Percentiles rank a stretch among this genome's conserved stretches.
Conservation (phyloP, 768 basidiomycete genomes). For the Phlebiopsis gigantea region DNA sequence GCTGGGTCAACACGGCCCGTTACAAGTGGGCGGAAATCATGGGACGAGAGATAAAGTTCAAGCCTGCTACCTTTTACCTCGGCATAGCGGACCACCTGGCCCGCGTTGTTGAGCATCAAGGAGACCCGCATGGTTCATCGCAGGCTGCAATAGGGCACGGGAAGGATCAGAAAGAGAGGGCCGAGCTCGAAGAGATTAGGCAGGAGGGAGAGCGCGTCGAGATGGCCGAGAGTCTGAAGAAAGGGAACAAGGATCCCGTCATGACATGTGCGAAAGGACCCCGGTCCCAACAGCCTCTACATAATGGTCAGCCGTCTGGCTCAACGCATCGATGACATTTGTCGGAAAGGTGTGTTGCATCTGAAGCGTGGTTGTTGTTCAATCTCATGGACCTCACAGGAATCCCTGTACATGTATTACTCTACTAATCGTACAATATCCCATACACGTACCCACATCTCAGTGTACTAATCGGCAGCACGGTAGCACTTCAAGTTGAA, state of each 20-base stretch:
- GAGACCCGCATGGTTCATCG: neutral
- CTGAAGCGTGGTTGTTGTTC: neutral
- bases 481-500: neutral
- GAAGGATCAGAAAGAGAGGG: conserved; percentile 5
- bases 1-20: conserved; percentile 87
- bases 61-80: conserved; percentile 87
- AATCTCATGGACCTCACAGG: neutral
- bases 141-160: neutral
- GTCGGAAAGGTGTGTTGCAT: neutral
- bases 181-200: conserved; percentile 19
- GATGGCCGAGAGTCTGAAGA: conserved; percentile 25
- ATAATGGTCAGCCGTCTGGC: neutral
- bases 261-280: neutral
- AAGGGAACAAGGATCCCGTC: neutral
- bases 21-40: conserved; percentile 88
- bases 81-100: conserved; percentile 78
- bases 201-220: conserved; percentile 22
- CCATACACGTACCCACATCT: neutral
- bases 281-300: neutral
- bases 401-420: neutral
- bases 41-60: conserved; percentile 88
- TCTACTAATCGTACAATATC: neutral
- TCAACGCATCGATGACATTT: neutral
- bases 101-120: conserved; percentile 62
- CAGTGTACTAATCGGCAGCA: neutral